Conservation (phyloP, 1,284 basidiomycete genomes). For the Vanrija pseudolonga region DNA sequence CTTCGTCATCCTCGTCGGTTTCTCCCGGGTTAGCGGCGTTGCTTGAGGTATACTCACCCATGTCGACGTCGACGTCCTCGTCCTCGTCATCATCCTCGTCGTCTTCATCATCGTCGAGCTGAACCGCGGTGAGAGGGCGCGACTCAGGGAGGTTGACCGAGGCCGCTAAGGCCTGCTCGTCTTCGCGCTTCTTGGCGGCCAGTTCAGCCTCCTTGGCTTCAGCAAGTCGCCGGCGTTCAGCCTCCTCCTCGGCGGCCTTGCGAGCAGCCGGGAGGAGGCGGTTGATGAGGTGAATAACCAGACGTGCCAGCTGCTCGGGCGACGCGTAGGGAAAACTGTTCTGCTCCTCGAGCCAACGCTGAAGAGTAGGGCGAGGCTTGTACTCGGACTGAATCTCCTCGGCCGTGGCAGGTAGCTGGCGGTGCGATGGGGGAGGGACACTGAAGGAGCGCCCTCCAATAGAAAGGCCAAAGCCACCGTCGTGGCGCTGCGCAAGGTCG, state of each 20-base stretch:
- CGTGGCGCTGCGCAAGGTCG: slow-evolving; percentile 28
- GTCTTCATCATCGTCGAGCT: not conserved
- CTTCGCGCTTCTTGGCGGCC: slow-evolving; percentile 17
- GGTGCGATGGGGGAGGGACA: slow-evolving; percentile 36
- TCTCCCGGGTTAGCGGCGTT: too few species aligned
- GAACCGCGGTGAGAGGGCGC: slow-evolving; percentile 57
- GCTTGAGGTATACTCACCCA: not conserved
- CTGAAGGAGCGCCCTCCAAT: slow-evolving; percentile 48
- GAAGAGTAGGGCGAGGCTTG: slow-evolving; percentile 70
- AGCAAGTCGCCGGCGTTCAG: slow-evolving; percentile 38
- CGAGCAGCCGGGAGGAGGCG: slow-evolving; percentile 77
- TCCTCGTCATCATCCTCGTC: slow-evolving; percentile 51
- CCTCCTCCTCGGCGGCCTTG: slow-evolving; percentile 46
- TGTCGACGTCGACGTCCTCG: slow-evolving; percentile 21
- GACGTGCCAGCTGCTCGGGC: slow-evolving; percentile 68
- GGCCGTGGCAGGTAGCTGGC: slow-evolving; percentile 1
- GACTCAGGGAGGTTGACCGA: slow-evolving; percentile 43
- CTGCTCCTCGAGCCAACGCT: slow-evolving; percentile 86
- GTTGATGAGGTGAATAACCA: slow-evolving; percentile 69
- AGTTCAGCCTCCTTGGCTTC: slow-evolving; percentile 24
- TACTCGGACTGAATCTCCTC: slow-evolving; percentile 43
- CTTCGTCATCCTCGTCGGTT: not conserved
- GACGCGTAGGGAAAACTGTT: slow-evolving; percentile 74
- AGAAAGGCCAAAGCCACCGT: slow-evolving; percentile 31
- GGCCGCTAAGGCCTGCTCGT: slow-evolving; percentile 18